Evolutionary conservation across 2,329 filamentous ascomycete species (phyloP), one percentile per base, ranked within the genome.

Genomic region (Hymenotorrendiella dingleyae): DNA sequence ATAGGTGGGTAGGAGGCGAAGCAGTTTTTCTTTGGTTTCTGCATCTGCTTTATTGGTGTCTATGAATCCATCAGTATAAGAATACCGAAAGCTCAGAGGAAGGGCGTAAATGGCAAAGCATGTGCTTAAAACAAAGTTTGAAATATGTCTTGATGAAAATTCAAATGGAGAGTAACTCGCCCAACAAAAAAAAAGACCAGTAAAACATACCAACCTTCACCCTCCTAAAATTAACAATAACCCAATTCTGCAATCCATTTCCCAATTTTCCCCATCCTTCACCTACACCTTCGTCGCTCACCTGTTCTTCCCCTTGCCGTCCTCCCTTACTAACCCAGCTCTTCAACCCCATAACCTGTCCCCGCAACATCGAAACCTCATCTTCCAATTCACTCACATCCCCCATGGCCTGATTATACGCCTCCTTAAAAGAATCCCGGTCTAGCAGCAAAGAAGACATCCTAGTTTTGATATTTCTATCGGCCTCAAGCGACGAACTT

Each of bases 181-280:
- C 23, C 9, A n/a, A 14, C 14, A 33, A 16, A n/a, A 8, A 24
- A 40, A 36, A 23, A 14, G 26, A 20, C 9, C 16, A 26, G 36
- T 40, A 43, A 16, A 17, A 52, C 53, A 22, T 60, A 62, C 62
- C 55, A 39, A 83, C 63, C 63, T 73, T 83, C 10, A 74, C 70
- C 48, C 74, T 76, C 39, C 83, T 71, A 51, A 84, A 87, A 58
- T 84, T 76, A 20, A 76, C 73, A 53, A 87, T 79, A 3, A 82
- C 76, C 83, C 83, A 88, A 54, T 87, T 86, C 64, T 86, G 82
- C 53, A 86, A 63, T 19, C 81, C 76, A 54, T 86, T 82, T 16
- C 76, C 76, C 35, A 87, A 60, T 44, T 73, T 70, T 37, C 72
- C 68, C 68, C 84, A 76, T 8, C 71, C 69, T 38, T 83, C 76